A percentile compares a stretch with the other conserved stretches of the same genome.
phyloP scores from a whole-genome alignment of 805 yeast species.

The Ogataea methanolica region DNA sequence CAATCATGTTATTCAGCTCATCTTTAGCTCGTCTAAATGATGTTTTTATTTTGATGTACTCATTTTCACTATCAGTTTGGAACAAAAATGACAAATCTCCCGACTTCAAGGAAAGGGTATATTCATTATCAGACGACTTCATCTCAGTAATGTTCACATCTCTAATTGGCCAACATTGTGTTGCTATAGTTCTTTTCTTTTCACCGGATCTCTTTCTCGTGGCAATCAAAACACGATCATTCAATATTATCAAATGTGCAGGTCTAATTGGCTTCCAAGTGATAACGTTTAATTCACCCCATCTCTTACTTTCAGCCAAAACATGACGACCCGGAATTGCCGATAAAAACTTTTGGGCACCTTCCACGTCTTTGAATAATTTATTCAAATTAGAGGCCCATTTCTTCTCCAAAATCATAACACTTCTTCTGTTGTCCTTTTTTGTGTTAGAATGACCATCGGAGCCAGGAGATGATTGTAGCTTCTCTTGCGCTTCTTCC shows the following conservation, averaged over 20 bases:
- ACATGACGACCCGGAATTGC: conserved; percentile 78
- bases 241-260: conserved; percentile 70
- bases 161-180: conserved; percentile 72
- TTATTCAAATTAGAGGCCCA: conserved; percentile 74
- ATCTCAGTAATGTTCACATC: conserved; percentile 47
- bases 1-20: conserved; percentile 52
- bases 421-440: conserved; percentile 60
- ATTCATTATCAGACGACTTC: conserved; percentile 10
- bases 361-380: conserved; percentile 79
- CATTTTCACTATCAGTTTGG: conserved; percentile 58
- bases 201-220: conserved; percentile 44
- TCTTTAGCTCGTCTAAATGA: conserved; percentile 59
- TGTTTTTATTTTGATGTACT: conserved; percentile 47
- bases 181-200: conserved; percentile 46
- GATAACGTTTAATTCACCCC: conserved; percentile 83
- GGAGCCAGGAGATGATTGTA: conserved; percentile 16
- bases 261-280: conserved; percentile 78
- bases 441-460: conserved; percentile 12
- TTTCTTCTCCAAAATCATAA: conserved; percentile 67
- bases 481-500: conserved; percentile 24
- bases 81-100: conserved; percentile 41
- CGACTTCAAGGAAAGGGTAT: conserved; percentile 15
- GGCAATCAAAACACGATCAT: conserved; percentile 74
- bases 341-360: conserved; percentile 78
- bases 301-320: conserved; percentile 70